A percentile compares a stretch with the other conserved stretches of the same genome.
phyloP scores from a whole-genome alignment of 306 rosid species.

The Arachis hypogaea region DNA sequence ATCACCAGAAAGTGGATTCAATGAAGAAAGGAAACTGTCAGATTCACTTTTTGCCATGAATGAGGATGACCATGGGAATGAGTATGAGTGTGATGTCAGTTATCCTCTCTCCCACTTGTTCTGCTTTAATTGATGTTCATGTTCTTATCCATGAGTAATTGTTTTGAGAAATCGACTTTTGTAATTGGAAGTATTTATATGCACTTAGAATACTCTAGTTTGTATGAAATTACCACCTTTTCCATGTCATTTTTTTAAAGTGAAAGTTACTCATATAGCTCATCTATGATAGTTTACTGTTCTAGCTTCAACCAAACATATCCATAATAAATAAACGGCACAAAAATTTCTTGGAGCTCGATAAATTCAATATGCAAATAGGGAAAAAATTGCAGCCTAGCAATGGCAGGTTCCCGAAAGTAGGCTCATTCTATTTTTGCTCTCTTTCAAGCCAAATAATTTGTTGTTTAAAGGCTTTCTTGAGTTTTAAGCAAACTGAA shows the following conservation, averaged over 20 bases:
- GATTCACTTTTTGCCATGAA: constrained; percentile 15
- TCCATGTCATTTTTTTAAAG: background rate
- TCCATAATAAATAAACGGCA: background rate
- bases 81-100: constrained; percentile 32
- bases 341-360: background rate
- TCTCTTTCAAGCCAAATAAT: background rate
- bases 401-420: background rate
- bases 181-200: constrained; percentile 3
- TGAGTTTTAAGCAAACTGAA: background rate
- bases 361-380: no score
- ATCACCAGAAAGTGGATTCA: constrained; percentile 19
- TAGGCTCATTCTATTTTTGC: background rate
- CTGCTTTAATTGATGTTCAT: constrained; percentile 30
- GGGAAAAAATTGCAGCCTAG: background rate
- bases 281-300: no score
- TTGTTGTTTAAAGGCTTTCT: background rate
- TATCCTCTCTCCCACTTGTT: constrained; percentile 40
- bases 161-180: constrained; percentile 18
- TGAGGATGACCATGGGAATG: constrained; percentile 22
- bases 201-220: constrained; percentile 14
- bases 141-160: background rate
- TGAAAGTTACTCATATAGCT: no score
- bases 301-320: no score
- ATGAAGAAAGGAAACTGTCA: constrained; percentile 24
- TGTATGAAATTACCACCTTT: background rate